These are phyloP conservation scores for Phytophthora lateralis DNA, from an alignment of 352 stramenopile species.

Conservation along the genomic window DNA sequence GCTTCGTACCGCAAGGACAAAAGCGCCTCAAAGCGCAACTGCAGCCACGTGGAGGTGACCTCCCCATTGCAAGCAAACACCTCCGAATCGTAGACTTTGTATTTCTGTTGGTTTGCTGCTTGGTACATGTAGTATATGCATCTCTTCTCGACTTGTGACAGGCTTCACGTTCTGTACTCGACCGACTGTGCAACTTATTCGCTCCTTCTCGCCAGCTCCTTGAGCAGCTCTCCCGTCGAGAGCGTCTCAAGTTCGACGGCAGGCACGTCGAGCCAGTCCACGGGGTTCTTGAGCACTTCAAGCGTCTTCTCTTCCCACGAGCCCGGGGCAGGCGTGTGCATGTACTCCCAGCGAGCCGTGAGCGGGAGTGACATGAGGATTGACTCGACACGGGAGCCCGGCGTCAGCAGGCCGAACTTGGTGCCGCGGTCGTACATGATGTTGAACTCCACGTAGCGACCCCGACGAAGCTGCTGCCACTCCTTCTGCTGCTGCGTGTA, in stretches of 20 bases:
- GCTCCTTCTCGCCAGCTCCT: conserved; percentile 80
- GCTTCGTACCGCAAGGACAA: background rate
- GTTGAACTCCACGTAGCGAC: conserved; percentile 99
- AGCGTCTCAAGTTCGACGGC: conserved; percentile 73
- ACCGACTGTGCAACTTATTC: conserved; percentile 26
- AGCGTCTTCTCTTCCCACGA: conserved; percentile 94
- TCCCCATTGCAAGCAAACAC: background rate
- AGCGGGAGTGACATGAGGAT: conserved; percentile 99
- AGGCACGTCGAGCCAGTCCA: conserved; percentile 93
- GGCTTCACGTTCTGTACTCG: background rate
- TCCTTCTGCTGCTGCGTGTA: conserved; percentile 97
- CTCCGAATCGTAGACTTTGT: background rate
- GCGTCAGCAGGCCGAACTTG: conserved; percentile 97
- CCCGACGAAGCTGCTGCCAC: conserved; percentile 97
- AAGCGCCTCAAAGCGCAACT: background rate
- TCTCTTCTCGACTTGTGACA: background rate
- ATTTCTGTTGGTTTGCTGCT: conserved; percentile 7
- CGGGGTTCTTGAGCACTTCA: conserved; percentile 92
- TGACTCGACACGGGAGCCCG: conserved; percentile 96
- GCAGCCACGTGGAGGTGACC: background rate
- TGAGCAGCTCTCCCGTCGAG: conserved; percentile 73
- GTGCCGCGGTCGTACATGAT: conserved; percentile 99
- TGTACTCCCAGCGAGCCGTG: conserved; percentile 98
- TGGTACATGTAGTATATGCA: conserved; percentile 6
- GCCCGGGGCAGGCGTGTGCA: conserved; percentile 84